Base-by-base conservation (phyloP, 2,329 filamentous ascomycete genomes). In the Venturia carpophila region DNA sequence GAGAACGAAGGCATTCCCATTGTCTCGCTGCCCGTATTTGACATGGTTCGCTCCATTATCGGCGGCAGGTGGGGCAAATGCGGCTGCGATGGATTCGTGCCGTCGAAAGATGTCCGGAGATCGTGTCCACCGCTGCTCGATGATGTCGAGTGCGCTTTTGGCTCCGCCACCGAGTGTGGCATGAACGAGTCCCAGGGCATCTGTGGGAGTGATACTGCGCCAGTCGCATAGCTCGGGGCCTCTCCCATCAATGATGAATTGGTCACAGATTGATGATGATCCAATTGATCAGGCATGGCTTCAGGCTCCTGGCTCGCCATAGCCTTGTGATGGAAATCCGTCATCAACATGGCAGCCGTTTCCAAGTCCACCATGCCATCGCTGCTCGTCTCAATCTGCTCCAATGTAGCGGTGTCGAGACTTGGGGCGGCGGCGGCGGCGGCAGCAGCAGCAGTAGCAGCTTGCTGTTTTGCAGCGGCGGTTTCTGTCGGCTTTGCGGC, bases 321-420 rank as follows among this genome's bases (percentile, higher is more conserved):
- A 72, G 87, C 92, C 82, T 97, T 97, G 81, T 97, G 92, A 79
- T 96, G 93, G 75, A 97, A 89, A 79, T 97, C 92, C 75, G 93
- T 94, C 81, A 99, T 95, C 76, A 99, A 86, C 91, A 97, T 97
- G 71, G 94, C 94, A 71, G 94, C 94, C 71, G 93, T 92, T 82
- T 99, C 93, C 73, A 97, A 89, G 76, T 97, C 94, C 74, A 97
- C 92, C 78, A 93, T 89, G 75, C 88, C 89, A 76, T 97, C 93
- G 75, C 87, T 90, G 78, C 87, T 90, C 72, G 89, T 90, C 78
- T 96, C 92, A 73, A 97, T 92, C 77, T 96, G 92, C 79, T 97
- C 92, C 71, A 97, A 80, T 65, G 91, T 88, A 60, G 91, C 87
- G 61, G 91, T 87, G 74, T 97, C 94, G 71, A 96, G 85, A 68